Evolutionary conservation across 2,329 filamentous ascomycete species (phyloP), one percentile per base, ranked within the genome.

Genomic region (Pseudopyricularia cyperi): DNA sequence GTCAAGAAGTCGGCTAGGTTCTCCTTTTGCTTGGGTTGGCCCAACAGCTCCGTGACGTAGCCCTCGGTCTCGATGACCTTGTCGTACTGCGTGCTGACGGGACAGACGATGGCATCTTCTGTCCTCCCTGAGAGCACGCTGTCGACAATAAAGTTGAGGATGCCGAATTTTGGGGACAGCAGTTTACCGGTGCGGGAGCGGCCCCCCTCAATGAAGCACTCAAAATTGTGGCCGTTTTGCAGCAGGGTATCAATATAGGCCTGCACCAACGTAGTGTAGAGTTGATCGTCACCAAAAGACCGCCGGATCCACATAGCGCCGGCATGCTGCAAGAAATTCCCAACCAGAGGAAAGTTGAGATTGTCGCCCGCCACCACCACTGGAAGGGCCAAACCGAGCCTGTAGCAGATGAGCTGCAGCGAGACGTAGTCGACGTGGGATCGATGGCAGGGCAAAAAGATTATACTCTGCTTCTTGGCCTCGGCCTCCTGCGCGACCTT

Each of bases 1-100:
- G 85, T 85, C n/a, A 98, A 69, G 59, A 98, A 95, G 61, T 94
- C 88, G 33, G 83, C 79, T 35, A 98, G 71, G 56, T 95, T 96
- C 63, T 98, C 93, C 64, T 95, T 95, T 61, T 88, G 88, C 68
- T 98, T 98, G 0, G 93, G 93, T 55, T 94, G 84, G 3, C 93
- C 93, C 0, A 98, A 76, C 2, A 98, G 77, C 66, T 98, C 93
- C 33, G 83, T 93, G 46, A 97, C 91, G 62, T 98, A 98, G 5
- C 89, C 93, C 66, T 95, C 89, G 1, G 94, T 95, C 66, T 98
- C 93, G 54, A 98, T 94, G 52, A 98, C 93, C 64, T 97, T 98
- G 73, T 98, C 93, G 63, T 98, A 98, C 64, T 98, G 93, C 1
- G 90, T 96, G 65, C 87, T 94, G 46, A 98, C 93, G 0, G 93